Conservation (phyloP, 352 stramenopile species). For the Pythium folliculosum region DNA sequence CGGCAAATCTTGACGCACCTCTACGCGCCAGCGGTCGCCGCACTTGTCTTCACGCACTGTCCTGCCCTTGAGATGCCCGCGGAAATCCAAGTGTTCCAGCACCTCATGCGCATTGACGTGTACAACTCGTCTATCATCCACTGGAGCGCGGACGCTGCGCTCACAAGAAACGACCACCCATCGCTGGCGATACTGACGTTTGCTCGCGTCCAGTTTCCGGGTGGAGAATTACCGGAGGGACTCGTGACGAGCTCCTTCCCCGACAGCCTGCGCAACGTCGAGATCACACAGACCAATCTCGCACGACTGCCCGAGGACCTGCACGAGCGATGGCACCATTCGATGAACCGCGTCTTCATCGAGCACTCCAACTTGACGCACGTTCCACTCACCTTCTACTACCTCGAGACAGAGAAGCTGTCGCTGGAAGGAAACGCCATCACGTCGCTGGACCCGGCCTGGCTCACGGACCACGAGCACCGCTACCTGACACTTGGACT, state of each 20-base stretch:
- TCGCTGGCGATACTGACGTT: conserved; percentile 15
- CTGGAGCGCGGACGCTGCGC: conserved; percentile 13
- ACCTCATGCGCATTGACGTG: conserved; percentile 25
- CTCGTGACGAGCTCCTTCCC: conserved; percentile 16
- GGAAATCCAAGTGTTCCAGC: conserved; percentile 6
- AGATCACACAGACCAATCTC: conserved; percentile 25
- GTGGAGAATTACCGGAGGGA: conserved; percentile 8
- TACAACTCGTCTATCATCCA: conserved; percentile 23
- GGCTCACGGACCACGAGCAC: conserved; percentile 10
- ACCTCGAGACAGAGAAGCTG: conserved; percentile 15
- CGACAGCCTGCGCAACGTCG: conserved; percentile 14
- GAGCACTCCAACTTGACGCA: conserved; percentile 16
- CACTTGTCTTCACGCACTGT: conserved; percentile 25
- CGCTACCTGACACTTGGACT: conserved; percentile 17
- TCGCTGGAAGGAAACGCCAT: conserved; percentile 25
- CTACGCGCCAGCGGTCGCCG: conserved; percentile 16
- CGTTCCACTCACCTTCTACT: conserved; percentile 8
- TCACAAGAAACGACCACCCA: conserved; percentile 13
- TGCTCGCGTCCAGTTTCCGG: conserved; percentile 8
- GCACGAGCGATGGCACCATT: conserved; percentile 14
- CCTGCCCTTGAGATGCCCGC: conserved; percentile 12
- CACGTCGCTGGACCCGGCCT: conserved; percentile 2
- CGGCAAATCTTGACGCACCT: not conserved
- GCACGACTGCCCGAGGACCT: conserved; percentile 18
- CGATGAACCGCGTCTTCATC: conserved; percentile 18